Conservation (phyloP, 257 asterid species). For the Solanum appendiculatum region DNA sequence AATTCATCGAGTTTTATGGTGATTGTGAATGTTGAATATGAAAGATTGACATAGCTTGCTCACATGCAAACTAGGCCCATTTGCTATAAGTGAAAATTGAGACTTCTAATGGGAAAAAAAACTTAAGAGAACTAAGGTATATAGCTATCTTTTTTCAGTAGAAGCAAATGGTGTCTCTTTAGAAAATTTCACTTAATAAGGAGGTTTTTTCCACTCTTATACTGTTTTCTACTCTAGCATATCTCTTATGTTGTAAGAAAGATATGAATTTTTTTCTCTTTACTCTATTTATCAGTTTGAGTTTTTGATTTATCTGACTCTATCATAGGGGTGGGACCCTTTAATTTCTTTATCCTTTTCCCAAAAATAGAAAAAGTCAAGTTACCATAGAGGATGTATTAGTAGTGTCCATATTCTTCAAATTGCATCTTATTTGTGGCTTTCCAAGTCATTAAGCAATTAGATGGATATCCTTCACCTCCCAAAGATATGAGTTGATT, state of each 20-base stretch:
- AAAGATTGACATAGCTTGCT: constrained; percentile 9
- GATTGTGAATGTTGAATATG: constrained; percentile 6
- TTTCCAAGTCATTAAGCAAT: not conserved
- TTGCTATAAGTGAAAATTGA: not conserved
- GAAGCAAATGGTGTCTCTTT: not conserved
- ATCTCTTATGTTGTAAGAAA: constrained; percentile 1
- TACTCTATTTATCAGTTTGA: not conserved
- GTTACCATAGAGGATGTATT: constrained; percentile 5
- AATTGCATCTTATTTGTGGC: constrained; percentile 4
- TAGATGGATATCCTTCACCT: not conserved
- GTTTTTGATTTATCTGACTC: constrained; percentile 5
- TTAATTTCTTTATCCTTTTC: not conserved
- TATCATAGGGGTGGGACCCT: constrained; percentile 16
- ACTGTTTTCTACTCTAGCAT: constrained; percentile 1
- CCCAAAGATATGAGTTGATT: not conserved
- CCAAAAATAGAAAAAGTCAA: constrained; percentile 13
- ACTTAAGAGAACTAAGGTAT: not conserved
- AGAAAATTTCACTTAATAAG: not conserved
- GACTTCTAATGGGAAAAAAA: not conserved
- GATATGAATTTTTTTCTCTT: not conserved
- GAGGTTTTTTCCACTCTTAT: not conserved
- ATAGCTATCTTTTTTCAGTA: not conserved
- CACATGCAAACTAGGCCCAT: constrained; percentile 5
- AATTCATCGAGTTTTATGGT: not conserved
- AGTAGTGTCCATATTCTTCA: constrained; percentile 7